Base-by-base conservation (phyloP, 805 yeast genomes). In the Citeromyces matritensis region DNA sequence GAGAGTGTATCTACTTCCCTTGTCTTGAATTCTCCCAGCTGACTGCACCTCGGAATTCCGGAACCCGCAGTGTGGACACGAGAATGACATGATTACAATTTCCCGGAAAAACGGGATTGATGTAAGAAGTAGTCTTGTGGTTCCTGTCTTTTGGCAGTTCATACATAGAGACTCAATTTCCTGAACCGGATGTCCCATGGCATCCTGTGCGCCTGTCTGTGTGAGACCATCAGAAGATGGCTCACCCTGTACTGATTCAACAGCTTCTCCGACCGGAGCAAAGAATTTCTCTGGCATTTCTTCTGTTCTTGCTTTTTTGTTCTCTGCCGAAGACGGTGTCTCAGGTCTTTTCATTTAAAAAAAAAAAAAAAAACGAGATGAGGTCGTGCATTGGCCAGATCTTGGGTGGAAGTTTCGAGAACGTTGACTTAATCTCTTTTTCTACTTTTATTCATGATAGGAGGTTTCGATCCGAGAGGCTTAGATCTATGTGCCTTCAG, bases 141-240 rank as follows among this genome's bases (percentile, higher is more conserved):
- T 63, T 36, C 99, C 99, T 35, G 72, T 67, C 41, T 88, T 60
- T 39, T 76, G 81, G 55, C 99, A 91, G 61, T 82, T 83, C 95
- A 91, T 86, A 60, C 99, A 91, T 26, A 91, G 58, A 6, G 96
- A 84, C 49, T 88, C 88, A 39, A 91, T 71, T 52, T 91, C 97
- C 51, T 86, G 96, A 12, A 91, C 94, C 2, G 95, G 94, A 42
- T 84, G 91, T 4, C 95, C 95, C 51, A 74, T 76, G 7, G 79
- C 77, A 49, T 84, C 95, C 4, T 58, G 58, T 15, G 86, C 88
- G 14, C 91, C 94, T 1, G 93, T 81, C 24, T 65, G 55, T 35
- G 60, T 63, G 29, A 79, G 62, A 15, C 68, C 76, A 27, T 58
- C 58, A 40, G 64, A 65, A 13, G 69, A 80, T 24, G 66, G 66